Base-by-base conservation (phyloP, 768 basidiomycete genomes). In the Bullera alba region DNA sequence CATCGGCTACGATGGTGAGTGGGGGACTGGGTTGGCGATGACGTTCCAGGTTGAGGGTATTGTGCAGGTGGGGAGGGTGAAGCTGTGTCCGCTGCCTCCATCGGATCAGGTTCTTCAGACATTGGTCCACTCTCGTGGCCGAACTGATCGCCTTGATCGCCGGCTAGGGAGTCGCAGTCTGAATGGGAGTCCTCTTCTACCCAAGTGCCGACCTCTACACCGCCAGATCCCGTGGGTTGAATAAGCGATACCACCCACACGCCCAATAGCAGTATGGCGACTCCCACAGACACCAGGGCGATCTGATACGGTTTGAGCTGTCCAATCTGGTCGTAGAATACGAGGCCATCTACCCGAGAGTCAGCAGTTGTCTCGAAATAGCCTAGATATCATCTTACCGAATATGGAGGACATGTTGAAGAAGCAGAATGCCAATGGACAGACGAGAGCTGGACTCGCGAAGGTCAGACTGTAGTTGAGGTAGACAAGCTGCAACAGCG, bases 381-480 rank as follows among this genome's bases (percentile, higher is more conserved):
- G 23, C 34, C 21, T 19, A 23, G 14, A 12, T 29, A 38, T 21
- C 15, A n/a, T 22, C 72, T 67, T 46, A 93, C 90, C 91, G 50
- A 90, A 77, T 68, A 96, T 93, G 21, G 86, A 87, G 2, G 87
- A 88, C 14, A 92, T 70, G 68, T 93, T 96, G 75, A 93, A 96
- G 71, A 90, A 88, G 71, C 89, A 93, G 74, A 93, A 96, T 4
- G 90, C 89, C 67, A 88, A 83, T 81, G 88, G 88, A 69, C 87
- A 89, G 27, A 91, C 86, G 42, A 89, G 72, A 0, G 85, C 88
- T 1, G 90, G 90, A 66, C 87, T 83, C 8, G 86, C 87, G 29
- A 91, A 76, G 21, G 85, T 77, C 43, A 95, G 57, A 5, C 72
- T 70, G 41, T 73, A 67, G 54, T 75, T 76, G 12, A 75, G 62